Evolutionary conservation across 2,329 filamentous ascomycete species (phyloP).

Genomic region (Aureobasidium sp.): DNA sequence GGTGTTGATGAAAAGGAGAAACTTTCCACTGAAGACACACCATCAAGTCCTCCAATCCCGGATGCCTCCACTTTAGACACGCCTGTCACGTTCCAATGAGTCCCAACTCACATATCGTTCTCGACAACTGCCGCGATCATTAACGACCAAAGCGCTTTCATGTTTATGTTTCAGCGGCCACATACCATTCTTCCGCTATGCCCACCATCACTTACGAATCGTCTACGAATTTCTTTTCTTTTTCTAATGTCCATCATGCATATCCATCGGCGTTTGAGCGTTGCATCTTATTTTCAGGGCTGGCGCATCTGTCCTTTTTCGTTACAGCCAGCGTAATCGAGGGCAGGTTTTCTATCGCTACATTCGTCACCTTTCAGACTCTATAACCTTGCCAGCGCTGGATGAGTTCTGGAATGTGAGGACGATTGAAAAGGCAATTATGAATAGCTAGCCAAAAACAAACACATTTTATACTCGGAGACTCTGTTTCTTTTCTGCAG

Average conservation of each 20-base stretch:
- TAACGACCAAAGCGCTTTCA: not conserved
- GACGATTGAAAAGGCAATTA: not conserved
- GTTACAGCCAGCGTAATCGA: not conserved
- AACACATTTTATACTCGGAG: not conserved
- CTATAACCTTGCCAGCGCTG: not conserved
- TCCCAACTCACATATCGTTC: not conserved
- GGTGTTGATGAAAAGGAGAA: constrained; percentile 47
- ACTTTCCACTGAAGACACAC: constrained; percentile 8
- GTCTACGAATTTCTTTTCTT: constrained; percentile 6
- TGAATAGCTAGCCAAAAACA: not conserved
- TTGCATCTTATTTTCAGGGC: not conserved
- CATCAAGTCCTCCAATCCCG: not conserved
- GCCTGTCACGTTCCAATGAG: not conserved
- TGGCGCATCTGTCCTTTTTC: not conserved
- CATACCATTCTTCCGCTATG: not conserved
- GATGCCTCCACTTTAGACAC: not conserved
- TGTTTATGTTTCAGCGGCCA: constrained; percentile 2
- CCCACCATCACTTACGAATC: not conserved
- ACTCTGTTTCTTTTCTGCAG: not conserved
- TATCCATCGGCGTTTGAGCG: constrained; percentile 7
- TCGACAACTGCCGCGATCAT: not conserved
- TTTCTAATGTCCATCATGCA: constrained; percentile 12
- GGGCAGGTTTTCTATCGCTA: not conserved
- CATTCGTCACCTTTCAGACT: not conserved
- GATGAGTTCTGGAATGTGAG: not conserved